Conservation (phyloP, 1,139 yeast species). For the Suhomyces panamericanus region DNA sequence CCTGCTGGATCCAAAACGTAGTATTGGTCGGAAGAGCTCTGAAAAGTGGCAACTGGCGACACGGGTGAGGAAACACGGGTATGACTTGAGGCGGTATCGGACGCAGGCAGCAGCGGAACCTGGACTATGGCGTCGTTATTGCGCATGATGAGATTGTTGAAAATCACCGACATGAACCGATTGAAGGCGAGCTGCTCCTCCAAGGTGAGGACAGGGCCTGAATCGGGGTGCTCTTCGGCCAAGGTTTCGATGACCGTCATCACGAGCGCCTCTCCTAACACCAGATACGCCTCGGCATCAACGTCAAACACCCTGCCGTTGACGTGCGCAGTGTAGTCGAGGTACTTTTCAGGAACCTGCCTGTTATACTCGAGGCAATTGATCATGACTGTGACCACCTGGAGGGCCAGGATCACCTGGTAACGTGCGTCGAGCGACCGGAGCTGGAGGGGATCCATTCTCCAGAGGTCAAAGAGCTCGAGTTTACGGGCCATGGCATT, state of each 20-base stretch:
- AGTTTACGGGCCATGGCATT: slow-evolving; percentile 8
- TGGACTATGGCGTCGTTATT: slow-evolving; percentile 7
- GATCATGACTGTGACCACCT: slow-evolving; percentile 22
- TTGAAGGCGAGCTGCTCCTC: slow-evolving; percentile 16
- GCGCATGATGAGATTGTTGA: slow-evolving; percentile 17
- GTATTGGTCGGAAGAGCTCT: no score
- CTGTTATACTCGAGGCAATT: slow-evolving; percentile 19
- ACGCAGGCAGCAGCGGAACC: slow-evolving; percentile 1
- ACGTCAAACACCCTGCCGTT: slow-evolving; percentile 24
- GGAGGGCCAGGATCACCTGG: slow-evolving; percentile 22
- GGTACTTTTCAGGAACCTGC: slow-evolving; percentile 15
- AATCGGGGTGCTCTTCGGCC: slow-evolving; percentile 2
- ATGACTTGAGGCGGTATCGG: not conserved
- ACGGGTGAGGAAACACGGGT: no score
- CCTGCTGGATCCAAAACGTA: not conserved
- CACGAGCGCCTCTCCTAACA: slow-evolving; percentile 26
- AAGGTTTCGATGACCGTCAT: slow-evolving; percentile 18
- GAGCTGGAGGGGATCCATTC: slow-evolving; percentile 11
- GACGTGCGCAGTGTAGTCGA: slow-evolving; percentile 18
- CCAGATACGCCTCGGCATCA: slow-evolving; percentile 16
- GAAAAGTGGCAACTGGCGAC: no score
- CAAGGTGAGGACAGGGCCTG: not conserved
- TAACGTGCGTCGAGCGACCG: slow-evolving; percentile 17
- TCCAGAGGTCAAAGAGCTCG: slow-evolving; percentile 11
- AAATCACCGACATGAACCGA: slow-evolving; percentile 16